phyloP scores from a whole-genome alignment of 2,329 filamentous ascomycete genomes.

The Neonectria coccinea region DNA sequence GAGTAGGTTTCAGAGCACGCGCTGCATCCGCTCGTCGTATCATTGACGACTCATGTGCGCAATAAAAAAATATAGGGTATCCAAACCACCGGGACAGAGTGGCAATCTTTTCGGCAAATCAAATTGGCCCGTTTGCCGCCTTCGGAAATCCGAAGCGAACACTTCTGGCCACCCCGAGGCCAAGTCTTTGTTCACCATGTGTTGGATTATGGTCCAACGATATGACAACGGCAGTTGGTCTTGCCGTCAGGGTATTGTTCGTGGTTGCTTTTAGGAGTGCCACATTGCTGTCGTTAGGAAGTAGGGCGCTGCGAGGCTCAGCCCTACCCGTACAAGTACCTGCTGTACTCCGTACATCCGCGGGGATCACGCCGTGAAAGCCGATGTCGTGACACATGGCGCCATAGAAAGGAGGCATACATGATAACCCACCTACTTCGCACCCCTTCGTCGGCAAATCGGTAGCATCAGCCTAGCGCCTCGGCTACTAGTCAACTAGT shows the following conservation, averaged over 20 bases:
- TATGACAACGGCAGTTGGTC: background rate
- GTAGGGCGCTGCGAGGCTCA: slow-evolving; percentile 19
- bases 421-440: background rate
- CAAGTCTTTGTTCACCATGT: background rate
- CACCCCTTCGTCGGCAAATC: background rate
- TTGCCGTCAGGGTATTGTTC: background rate
- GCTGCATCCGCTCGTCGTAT: slow-evolving; percentile 25
- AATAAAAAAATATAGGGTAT: slow-evolving; percentile 13
- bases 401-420: slow-evolving; percentile 11
- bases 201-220: background rate
- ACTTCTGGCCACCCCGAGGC: background rate
- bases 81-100: slow-evolving; percentile 31
- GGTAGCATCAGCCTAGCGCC: slow-evolving; percentile 12
- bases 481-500: slow-evolving; percentile 6
- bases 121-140: slow-evolving; percentile 15
- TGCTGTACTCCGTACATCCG: slow-evolving; percentile 10
- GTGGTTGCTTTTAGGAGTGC: slow-evolving; percentile 10
- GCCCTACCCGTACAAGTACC: slow-evolving; percentile 22
- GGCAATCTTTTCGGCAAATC: slow-evolving; percentile 20
- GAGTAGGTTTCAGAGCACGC: slow-evolving; percentile 23
- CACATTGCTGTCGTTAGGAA: slow-evolving; percentile 11
- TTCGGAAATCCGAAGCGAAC: slow-evolving; percentile 21
- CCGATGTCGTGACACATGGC: slow-evolving; percentile 23
- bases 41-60: slow-evolving; percentile 28
- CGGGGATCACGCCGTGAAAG: slow-evolving; percentile 20